Base-by-base conservation (phyloP, 2,329 filamentous ascomycete species). In the Aspergillus sp. region DNA sequence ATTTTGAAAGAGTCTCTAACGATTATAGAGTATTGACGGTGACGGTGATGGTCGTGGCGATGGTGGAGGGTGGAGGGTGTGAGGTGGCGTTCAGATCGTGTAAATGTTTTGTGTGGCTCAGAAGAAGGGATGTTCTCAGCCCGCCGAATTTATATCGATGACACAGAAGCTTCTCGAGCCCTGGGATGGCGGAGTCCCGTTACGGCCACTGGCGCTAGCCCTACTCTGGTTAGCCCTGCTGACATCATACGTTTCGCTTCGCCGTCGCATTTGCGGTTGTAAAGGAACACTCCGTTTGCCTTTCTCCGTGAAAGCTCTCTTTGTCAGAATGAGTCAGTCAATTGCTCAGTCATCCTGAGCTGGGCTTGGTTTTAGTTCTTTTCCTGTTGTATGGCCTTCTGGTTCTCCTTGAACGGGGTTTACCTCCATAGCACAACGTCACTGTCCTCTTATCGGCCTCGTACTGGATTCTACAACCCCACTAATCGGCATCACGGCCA, bases 81-180 rank as follows among this genome's bases (percentile, higher is more conserved):
- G 64, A 47, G 56, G 65, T 63, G 67, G 59, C 60, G 52, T 63
- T 64, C 32, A 61, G 71, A 63, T 73, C 69, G 71, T 65, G 70
- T 71, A 70, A 69, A 70, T 61, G 60, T 50, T 59, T 49, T 42
- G 36, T 49, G 46, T 59, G 58, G 54, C 54, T 64, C 32, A 63
- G 55, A 65, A 56, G 60, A 58, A 68, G 64, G 60, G 57, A 65
- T 61, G 64, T 67, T 63, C 62, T 59, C 64, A 62, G 60, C 57
- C 60, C 59, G 60, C 62, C 58, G 63, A 73, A 71, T 74, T 74
- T 74, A 73, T 74, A 73, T 66, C 55, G 65, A 69, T 69, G 69
- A 71, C 70, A 74, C 71, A 73, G 72, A 75, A 75, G 70, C 71
- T 75, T 75, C 73, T 72, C 70, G 72, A 74, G 68, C 67, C 67